Percentiles rank a stretch among this genome's conserved stretches.
Conservation (phyloP, 2,329 filamentous ascomycete species). For the Nectriaceae sp. region DNA sequence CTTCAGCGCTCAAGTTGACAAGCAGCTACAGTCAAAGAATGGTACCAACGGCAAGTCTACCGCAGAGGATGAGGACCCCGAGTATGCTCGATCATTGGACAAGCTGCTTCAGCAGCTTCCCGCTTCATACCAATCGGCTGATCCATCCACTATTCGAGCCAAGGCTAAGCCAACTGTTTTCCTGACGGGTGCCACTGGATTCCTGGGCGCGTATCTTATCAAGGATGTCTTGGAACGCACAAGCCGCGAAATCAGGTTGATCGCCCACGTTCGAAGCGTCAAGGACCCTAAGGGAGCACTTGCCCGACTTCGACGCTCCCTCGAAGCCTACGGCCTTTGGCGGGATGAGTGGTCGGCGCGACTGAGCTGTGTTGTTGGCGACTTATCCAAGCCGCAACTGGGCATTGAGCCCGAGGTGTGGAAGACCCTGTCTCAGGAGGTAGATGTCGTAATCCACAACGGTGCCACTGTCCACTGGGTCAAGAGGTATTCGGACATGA, state of each 20-base stretch:
- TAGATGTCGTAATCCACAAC: slow-evolving; percentile 80
- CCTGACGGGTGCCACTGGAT: slow-evolving; percentile 78
- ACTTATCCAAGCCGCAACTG: slow-evolving; percentile 71
- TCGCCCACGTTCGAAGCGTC: slow-evolving; percentile 71
- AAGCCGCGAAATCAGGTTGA: slow-evolving; percentile 44
- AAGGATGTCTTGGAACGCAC: slow-evolving; percentile 66
- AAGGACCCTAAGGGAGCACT: slow-evolving; percentile 62
- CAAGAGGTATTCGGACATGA: slow-evolving; percentile 71
- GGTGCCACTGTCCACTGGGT: slow-evolving; percentile 84
- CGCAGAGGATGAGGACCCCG: slow-evolving; percentile 48
- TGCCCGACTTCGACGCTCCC: slow-evolving; percentile 66
- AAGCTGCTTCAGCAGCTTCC: slow-evolving; percentile 54
- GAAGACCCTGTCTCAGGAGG: slow-evolving; percentile 63
- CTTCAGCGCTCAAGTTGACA: slow-evolving; percentile 34
- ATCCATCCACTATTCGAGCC: slow-evolving; percentile 36
- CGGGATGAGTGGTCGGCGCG: slow-evolving; percentile 64
- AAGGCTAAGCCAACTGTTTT: slow-evolving; percentile 61
- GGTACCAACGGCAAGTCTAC: slow-evolving; percentile 15
- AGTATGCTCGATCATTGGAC: slow-evolving; percentile 55
- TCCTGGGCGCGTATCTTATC: slow-evolving; percentile 80
- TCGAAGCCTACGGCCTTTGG: slow-evolving; percentile 81
- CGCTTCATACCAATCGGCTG: slow-evolving; percentile 31
- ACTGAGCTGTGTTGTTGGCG: slow-evolving; percentile 70
- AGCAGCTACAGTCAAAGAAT: slow-evolving; percentile 26
- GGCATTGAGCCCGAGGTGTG: slow-evolving; percentile 69